A percentile compares a stretch with the other conserved stretches of the same genome.
Evolutionary conservation across 768 basidiomycete genomes (phyloP).

Genomic region (Daedaleopsis nitida): DNA sequence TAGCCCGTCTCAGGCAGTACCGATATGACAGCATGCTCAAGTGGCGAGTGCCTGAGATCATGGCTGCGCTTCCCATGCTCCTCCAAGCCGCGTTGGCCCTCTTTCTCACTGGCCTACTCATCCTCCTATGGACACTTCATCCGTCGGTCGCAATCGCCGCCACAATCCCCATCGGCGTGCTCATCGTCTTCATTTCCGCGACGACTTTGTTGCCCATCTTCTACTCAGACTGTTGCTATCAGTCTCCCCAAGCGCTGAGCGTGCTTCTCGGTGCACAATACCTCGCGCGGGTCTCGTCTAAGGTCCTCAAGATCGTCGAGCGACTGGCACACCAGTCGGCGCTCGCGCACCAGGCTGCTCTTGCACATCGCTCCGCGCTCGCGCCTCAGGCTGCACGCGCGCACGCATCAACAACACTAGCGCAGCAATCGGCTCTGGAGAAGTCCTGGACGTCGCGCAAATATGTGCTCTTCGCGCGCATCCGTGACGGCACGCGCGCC

Average conservation of each 20-base stretch:
- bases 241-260: slow-evolving; percentile 18
- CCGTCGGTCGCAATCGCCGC: slow-evolving; percentile 1
- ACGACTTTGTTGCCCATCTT: slow-evolving; percentile 11
- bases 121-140: slow-evolving; percentile 10
- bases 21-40: slow-evolving; percentile 25
- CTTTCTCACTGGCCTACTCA: slow-evolving; percentile 11
- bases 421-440: no score
- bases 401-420: no score
- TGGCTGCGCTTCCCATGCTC: slow-evolving; percentile 25
- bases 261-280: not conserved
- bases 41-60: slow-evolving; percentile 26
- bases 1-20: slow-evolving; percentile 22
- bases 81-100: slow-evolving; percentile 22
- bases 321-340: not conserved
- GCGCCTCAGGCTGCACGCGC: no score
- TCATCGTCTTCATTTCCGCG: slow-evolving; percentile 2
- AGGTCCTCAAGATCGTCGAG: not conserved
- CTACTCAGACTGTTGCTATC: slow-evolving; percentile 17
- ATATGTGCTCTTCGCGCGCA: not conserved
- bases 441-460: not conserved
- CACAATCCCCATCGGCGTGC: not conserved
- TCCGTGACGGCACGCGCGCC: not conserved
- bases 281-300: not conserved
- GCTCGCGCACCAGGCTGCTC: not conserved
- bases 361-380: no score